Evolutionary conservation across 352 stramenopile species (phyloP).

Genomic region (Phytopythium litorale): DNA sequence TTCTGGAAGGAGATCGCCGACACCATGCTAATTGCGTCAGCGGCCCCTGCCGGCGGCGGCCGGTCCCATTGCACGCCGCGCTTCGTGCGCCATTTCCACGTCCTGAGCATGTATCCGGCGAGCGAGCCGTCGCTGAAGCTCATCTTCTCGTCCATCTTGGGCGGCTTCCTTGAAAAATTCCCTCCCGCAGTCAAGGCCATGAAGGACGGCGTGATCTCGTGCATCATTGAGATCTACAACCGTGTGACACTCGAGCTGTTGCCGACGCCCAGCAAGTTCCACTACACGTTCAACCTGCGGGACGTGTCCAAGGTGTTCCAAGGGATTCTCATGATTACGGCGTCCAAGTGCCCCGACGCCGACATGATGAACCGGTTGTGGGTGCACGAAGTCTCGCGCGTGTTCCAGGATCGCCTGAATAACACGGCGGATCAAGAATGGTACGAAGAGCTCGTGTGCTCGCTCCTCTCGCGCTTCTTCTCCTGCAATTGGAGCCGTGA

Average conservation of each 20-base stretch:
- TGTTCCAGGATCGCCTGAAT: constrained; percentile 94
- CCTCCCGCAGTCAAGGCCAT: constrained; percentile 76
- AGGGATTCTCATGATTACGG: constrained; percentile 92
- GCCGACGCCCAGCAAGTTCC: constrained; percentile 91
- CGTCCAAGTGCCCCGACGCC: constrained; percentile 67
- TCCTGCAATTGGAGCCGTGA: constrained; percentile 77
- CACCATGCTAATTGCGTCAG: constrained; percentile 89
- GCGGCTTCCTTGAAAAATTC: constrained; percentile 91
- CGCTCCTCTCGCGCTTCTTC: constrained; percentile 76
- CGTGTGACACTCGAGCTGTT: constrained; percentile 89
- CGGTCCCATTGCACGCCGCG: constrained; percentile 86
- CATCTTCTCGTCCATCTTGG: constrained; percentile 94
- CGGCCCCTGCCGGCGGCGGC: constrained; percentile 88
- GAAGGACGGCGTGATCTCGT: constrained; percentile 78
- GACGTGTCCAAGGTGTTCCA: constrained; percentile 97
- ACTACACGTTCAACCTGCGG: constrained; percentile 96
- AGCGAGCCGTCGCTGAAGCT: constrained; percentile 85
- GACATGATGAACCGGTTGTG: constrained; percentile 90
- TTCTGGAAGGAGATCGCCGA: constrained; percentile 96
- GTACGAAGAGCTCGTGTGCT: constrained; percentile 88
- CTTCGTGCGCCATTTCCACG: constrained; percentile 95
- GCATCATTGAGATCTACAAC: constrained; percentile 94
- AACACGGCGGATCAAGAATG: constrained; percentile 83
- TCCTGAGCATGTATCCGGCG: constrained; percentile 92
- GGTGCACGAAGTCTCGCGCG: constrained; percentile 89